phyloP scores from a whole-genome alignment of 1,139 yeast species.

The Magnusiomyces paraingens region DNA sequence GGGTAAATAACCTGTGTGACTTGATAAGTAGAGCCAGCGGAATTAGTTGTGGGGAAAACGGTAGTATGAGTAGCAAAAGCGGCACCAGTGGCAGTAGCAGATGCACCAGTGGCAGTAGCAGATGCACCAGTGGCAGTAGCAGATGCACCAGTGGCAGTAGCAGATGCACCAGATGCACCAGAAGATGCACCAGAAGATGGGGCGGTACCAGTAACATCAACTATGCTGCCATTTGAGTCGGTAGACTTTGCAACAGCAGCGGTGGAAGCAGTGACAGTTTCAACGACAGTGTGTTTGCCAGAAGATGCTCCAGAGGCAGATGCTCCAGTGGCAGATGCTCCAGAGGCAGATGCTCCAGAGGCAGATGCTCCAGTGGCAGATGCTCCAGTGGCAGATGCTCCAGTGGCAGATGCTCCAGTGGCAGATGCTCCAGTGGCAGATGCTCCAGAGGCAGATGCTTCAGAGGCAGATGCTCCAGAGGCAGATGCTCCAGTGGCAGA shows the following conservation, averaged over 20 bases:
- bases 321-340: too few relatives aligned
- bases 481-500: not conserved
- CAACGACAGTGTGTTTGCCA: not conserved
- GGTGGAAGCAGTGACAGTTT: not conserved
- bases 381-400: too few relatives aligned
- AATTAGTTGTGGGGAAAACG: not conserved
- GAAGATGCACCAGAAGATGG: not conserved
- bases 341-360: too few relatives aligned
- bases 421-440: not conserved
- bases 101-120: not conserved
- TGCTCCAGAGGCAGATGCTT: not conserved
- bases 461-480: not conserved
- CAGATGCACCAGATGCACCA: not conserved
- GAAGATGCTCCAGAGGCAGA: too few relatives aligned
- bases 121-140: not conserved
- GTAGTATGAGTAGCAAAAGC: not conserved
- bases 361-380: too few relatives aligned
- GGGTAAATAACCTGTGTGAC: not conserved
- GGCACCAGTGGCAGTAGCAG: not conserved
- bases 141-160: not conserved
- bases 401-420: too few relatives aligned
- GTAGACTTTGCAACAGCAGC: not conserved
- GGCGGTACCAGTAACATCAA: slow-evolving; percentile 1
- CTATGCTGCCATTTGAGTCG: not conserved
- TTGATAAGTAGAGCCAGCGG: not conserved